These are phyloP conservation scores for Tricholoma sp. DNA, from an alignment of 768 basidiomycete genomes.

Conservation along the genomic window DNA sequence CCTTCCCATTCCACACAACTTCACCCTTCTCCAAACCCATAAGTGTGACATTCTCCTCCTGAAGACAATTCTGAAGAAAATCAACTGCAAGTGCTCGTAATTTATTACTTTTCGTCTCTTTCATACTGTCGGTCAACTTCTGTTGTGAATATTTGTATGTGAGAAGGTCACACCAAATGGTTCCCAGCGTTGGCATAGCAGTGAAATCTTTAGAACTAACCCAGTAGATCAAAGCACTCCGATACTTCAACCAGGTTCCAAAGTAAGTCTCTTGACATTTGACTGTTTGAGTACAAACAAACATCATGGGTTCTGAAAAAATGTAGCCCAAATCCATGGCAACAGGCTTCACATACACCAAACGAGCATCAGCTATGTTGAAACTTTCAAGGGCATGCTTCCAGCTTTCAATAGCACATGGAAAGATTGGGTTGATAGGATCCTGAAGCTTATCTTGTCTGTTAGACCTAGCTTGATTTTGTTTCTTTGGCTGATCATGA, in stretches of 20 bases:
- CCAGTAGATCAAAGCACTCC: not conserved
- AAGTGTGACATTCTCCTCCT: not conserved
- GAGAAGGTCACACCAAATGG: not conserved
- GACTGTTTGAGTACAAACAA: not conserved
- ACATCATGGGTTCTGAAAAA: constrained; percentile 1
- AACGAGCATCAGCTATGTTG: too few relatives aligned
- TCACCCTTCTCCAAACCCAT: not conserved
- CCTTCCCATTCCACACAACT: not conserved
- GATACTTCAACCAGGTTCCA: constrained; percentile 3
- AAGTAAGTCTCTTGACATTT: not conserved
- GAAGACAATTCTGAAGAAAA: constrained; percentile 1
- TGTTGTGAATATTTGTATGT: not conserved
- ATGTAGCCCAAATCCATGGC: constrained; percentile 1
- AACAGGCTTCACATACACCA: too few relatives aligned
- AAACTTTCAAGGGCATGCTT: too few relatives aligned
- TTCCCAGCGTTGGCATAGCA: not conserved
- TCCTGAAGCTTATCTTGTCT: not conserved
- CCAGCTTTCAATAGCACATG: not conserved
- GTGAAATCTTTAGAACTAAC: not conserved
- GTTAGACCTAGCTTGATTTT: not conserved
- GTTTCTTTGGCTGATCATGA: not conserved
- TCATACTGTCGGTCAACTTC: not conserved
- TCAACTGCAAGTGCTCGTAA: not conserved
- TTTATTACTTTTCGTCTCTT: not conserved
- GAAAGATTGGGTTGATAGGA: not conserved